Evolutionary conservation across 2,329 filamentous ascomycete species (phyloP).

Genomic region (Chrysoporthe puriensis): DNA sequence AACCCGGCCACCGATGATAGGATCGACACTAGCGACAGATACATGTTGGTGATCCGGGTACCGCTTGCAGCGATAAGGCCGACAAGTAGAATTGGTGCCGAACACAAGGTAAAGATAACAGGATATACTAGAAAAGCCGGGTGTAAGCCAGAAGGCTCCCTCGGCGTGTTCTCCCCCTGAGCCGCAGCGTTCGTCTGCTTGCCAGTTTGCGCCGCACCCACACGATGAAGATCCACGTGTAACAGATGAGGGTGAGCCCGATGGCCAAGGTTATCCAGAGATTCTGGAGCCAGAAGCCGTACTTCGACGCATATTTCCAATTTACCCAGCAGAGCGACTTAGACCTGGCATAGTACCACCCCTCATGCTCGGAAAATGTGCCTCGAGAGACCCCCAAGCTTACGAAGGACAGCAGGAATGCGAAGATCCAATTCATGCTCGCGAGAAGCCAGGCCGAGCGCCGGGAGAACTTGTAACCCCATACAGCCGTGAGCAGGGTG

Average conservation of each 20-base stretch:
- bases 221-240: slow-evolving; percentile 45
- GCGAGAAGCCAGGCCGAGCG: slow-evolving; percentile 54
- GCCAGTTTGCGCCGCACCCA: slow-evolving; percentile 36
- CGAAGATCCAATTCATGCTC: slow-evolving; percentile 58
- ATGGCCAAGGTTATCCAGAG: slow-evolving; percentile 62
- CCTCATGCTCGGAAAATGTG: slow-evolving; percentile 35
- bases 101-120: slow-evolving; percentile 70
- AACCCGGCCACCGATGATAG: slow-evolving; percentile 51
- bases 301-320: not conserved
- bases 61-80: slow-evolving; percentile 62
- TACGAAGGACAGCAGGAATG: slow-evolving; percentile 59
- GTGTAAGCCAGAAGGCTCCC: slow-evolving; percentile 41
- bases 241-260: slow-evolving; percentile 43
- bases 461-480: slow-evolving; percentile 55
- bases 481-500: slow-evolving; percentile 66
- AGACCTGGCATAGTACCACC: slow-evolving; percentile 18
- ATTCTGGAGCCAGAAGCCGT: slow-evolving; percentile 37
- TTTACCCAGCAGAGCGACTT: slow-evolving; percentile 7
- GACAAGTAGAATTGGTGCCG: slow-evolving; percentile 65
- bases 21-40: slow-evolving; percentile 1
- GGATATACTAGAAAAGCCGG: slow-evolving; percentile 69
- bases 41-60: slow-evolving; percentile 35
- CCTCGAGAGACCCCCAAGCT: slow-evolving; percentile 46
- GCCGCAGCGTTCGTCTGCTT: slow-evolving; percentile 32
- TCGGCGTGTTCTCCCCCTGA: slow-evolving; percentile 29